Evolutionary conservation across 176 grass and related monocot genomes (phyloP).

Genomic region (Cenchrus americanus): DNA sequence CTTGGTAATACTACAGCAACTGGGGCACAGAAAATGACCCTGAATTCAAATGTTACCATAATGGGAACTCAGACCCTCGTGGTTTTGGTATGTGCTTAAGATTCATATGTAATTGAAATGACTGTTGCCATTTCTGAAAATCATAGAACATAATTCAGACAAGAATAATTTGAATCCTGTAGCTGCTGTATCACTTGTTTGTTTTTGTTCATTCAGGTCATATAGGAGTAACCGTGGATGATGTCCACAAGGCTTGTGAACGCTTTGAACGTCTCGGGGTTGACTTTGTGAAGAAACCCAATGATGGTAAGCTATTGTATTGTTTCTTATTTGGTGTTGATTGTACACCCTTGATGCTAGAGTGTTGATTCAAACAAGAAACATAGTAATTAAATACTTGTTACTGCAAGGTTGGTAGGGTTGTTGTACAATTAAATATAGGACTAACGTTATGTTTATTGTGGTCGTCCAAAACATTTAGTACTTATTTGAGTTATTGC

Average conservation of each 20-base stretch:
- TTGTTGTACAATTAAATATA: not conserved
- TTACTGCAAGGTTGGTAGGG: not conserved
- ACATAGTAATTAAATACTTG: not conserved
- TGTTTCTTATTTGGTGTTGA: not conserved
- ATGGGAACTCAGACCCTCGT: slow-evolving; percentile 97
- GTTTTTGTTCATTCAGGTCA: slow-evolving; percentile 65
- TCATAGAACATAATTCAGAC: not conserved
- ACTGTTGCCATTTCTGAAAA: not conserved
- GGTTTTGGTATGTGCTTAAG: slow-evolving; percentile 80
- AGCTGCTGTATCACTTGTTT: slow-evolving; percentile 2
- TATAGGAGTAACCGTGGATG: slow-evolving; percentile 93
- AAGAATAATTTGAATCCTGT: not conserved
- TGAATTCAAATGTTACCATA: slow-evolving; percentile 97
- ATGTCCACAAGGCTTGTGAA: slow-evolving; percentile 86
- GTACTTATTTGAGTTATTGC: slow-evolving; percentile 1
- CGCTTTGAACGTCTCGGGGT: slow-evolving; percentile 81
- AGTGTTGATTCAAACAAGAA: not conserved
- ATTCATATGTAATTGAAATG: not conserved
- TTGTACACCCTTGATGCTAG: not conserved
- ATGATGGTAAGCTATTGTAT: slow-evolving; percentile 66
- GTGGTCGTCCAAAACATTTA: not conserved
- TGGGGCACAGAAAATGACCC: slow-evolving; percentile 97
- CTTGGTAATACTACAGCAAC: slow-evolving; percentile 55
- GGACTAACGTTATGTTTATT: not conserved
- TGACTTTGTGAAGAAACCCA: slow-evolving; percentile 85